Percentiles rank a stretch among this genome's conserved stretches.
phyloP scores from a whole-genome alignment of 2,329 filamentous ascomycete genomes.

The Nothophoma quercina region DNA sequence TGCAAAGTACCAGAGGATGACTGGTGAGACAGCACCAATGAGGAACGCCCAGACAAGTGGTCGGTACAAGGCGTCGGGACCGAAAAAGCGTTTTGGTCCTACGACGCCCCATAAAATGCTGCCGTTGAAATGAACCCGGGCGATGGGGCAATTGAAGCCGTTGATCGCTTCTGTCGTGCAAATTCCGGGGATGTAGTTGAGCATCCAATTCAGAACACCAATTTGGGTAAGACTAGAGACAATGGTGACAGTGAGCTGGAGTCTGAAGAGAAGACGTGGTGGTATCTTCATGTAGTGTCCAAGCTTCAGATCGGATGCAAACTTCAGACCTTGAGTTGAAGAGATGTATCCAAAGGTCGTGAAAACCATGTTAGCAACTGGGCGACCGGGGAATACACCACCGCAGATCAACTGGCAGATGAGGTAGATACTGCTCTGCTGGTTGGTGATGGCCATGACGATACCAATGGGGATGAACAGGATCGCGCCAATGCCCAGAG shows the following conservation, averaged over 20 bases:
- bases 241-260: constrained; percentile 78
- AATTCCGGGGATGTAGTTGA: constrained; percentile 75
- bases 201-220: constrained; percentile 89
- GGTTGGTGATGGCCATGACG: constrained; percentile 91
- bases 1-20: constrained; percentile 76
- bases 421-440: constrained; percentile 85
- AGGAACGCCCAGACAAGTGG: constrained; percentile 83
- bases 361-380: constrained; percentile 92
- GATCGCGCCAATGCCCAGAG: constrained; percentile 77
- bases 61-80: constrained; percentile 75
- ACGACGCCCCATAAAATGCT: constrained; percentile 91
- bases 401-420: constrained; percentile 88
- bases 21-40: constrained; percentile 75
- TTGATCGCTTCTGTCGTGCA: constrained; percentile 84
- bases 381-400: constrained; percentile 80
- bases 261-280: constrained; percentile 77
- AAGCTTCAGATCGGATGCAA: constrained; percentile 84
- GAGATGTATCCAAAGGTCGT: constrained; percentile 91
- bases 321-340: constrained; percentile 87
- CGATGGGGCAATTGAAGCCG: constrained; percentile 87
- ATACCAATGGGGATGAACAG: constrained; percentile 92
- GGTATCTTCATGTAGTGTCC: constrained; percentile 91
- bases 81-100: constrained; percentile 83
- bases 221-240: constrained; percentile 84
- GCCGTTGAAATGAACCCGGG: constrained; percentile 88